phyloP scores from a whole-genome alignment of 1,284 basidiomycete genomes.

The Anthracocystis panici-leucophaei region DNA sequence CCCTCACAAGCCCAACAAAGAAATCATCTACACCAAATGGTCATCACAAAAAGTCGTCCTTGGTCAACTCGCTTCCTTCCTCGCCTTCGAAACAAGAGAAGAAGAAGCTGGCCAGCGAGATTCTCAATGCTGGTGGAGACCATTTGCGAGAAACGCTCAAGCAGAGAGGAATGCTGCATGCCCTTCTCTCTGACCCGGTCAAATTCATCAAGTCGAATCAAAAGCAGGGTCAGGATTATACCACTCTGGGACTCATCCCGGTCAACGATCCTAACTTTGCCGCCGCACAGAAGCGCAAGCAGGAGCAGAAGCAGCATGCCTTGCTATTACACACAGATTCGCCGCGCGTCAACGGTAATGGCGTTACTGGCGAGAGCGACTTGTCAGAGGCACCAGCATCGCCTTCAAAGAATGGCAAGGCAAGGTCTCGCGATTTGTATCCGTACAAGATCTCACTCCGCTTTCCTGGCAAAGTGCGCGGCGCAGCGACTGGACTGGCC shows the following conservation, averaged over 20 bases:
- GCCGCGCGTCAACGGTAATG: conserved; percentile 28
- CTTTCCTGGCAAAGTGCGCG: conserved; percentile 48
- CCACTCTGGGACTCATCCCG: conserved; percentile 37
- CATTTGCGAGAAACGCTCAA: conserved; percentile 39
- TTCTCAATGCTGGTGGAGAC: conserved; percentile 27
- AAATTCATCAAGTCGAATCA: conserved; percentile 46
- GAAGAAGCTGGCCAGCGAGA: conserved; percentile 36
- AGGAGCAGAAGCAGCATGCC: conserved; percentile 47
- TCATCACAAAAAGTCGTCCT: conserved; percentile 19
- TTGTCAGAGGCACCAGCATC: conserved; percentile 2
- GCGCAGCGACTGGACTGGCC: conserved; percentile 75
- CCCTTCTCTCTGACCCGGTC: conserved; percentile 46
- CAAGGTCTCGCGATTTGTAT: conserved; percentile 36
- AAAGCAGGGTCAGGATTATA: conserved; percentile 50
- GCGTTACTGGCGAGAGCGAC: background rate
- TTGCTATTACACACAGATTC: conserved; percentile 42
- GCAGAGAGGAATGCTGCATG: conserved; percentile 65
- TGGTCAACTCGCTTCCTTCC: conserved; percentile 15
- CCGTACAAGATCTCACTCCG: conserved; percentile 50
- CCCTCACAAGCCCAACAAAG: conserved; percentile 25
- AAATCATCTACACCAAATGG: conserved; percentile 17
- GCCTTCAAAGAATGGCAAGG: conserved; percentile 31
- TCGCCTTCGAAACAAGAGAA: conserved; percentile 38
- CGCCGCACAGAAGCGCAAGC: conserved; percentile 38
- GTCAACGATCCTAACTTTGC: conserved; percentile 49